phyloP scores from a whole-genome alignment of 495 filamentous ascomycete species.

The Xylaria scruposa region DNA sequence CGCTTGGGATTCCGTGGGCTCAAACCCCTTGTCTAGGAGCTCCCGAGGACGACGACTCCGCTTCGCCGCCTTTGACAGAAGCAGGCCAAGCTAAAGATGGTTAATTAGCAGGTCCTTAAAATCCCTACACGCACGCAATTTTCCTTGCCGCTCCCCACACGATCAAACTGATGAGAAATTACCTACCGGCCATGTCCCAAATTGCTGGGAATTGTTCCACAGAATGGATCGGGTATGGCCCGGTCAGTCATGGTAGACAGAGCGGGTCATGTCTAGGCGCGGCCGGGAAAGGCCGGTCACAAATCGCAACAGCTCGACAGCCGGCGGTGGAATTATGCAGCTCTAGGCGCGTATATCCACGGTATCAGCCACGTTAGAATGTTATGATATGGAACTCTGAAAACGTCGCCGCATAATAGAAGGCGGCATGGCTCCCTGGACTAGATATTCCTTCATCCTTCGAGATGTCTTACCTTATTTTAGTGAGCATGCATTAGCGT shows the following conservation, averaged over 20 bases:
- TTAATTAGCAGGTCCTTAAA: slow-evolving; percentile 15
- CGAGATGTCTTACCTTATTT: slow-evolving; percentile 39
- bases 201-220: slow-evolving; percentile 28
- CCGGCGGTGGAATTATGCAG: background rate
- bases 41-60: slow-evolving; percentile 24
- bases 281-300: slow-evolving; percentile 14
- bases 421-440: slow-evolving; percentile 22
- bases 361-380: background rate
- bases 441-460: slow-evolving; percentile 24
- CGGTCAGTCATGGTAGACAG: slow-evolving; percentile 2
- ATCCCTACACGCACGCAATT: slow-evolving; percentile 39
- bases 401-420: slow-evolving; percentile 10
- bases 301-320: slow-evolving; percentile 7
- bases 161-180: slow-evolving; percentile 33
- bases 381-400: background rate
- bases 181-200: slow-evolving; percentile 21
- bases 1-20: slow-evolving; percentile 9
- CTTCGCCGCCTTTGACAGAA: slow-evolving; percentile 27
- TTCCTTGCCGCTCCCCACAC: slow-evolving; percentile 43
- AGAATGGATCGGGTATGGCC: slow-evolving; percentile 4
- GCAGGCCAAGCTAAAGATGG: slow-evolving; percentile 25
- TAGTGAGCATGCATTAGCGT: slow-evolving; percentile 48
- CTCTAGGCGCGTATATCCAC: slow-evolving; percentile 13
- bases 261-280: slow-evolving; percentile 5
- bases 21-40: slow-evolving; percentile 1